Base-by-base conservation (phyloP, 495 filamentous ascomycete species). In the Recurvomyces mirabilis region DNA sequence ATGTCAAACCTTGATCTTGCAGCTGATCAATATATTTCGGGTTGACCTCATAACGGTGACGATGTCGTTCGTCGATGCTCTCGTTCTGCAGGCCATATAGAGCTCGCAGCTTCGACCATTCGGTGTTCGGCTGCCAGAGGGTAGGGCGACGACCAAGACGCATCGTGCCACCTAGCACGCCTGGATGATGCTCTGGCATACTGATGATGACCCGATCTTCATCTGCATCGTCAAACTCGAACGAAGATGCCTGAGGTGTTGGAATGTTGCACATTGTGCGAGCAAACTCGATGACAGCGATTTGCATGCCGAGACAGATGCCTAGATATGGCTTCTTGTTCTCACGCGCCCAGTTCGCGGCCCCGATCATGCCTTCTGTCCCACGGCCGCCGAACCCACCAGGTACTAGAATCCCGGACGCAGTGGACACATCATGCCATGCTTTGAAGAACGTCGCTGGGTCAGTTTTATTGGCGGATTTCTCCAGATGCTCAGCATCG, bases 231-330 rank as follows among this genome's bases (percentile, higher is more conserved):
- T 78, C 59, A 41, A 91, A 71, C 58, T 94, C 86, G 29, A 72
- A 74, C 20, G 74, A 81, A 11, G 67, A 71, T 2, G 83, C 85
- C 37, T 68, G 64, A 5, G 62, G 50, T 23, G 42, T 12, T 9
- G 51, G 51, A 31, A 83, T 65, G 21, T 68, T 74, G 65, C 72
- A 79, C 9, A 85, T 65, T 46, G 87, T 74, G 26, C 82, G 73
- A n/a, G 84, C 84, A 47, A 74, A 84, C 57, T 96, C 89, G 49
- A 94, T 82, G 13, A 94, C 87, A 14, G 91, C 88, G 28, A 94
- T 68, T 61, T 98, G 91, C 78, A 98, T 84, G 28, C 91, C 91
- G 13, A 98, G 75, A 61, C 91, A 98, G 43, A 98, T 82, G 41
- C 91, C 89, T 6, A 96, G 72, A 65, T 81, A 94, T 18, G 89